These are phyloP conservation scores for Obelidium mucronatum DNA, from an alignment of 192 early-diverging fungal genomes.

Conservation along the genomic window DNA sequence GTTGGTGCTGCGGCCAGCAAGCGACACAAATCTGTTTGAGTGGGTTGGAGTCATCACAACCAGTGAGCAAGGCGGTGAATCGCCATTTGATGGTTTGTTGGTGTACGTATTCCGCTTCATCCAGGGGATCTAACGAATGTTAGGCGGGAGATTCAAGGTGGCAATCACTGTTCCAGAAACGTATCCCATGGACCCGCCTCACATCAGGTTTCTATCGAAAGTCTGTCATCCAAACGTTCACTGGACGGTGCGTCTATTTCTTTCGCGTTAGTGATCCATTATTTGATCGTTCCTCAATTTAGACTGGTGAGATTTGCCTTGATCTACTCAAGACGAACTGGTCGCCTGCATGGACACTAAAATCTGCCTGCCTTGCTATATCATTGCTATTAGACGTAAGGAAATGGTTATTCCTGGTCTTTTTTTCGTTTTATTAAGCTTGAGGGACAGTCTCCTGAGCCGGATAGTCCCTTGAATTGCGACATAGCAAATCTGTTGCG, in stretches of 20 bases:
- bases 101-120: too few relatives aligned
- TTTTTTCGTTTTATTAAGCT: background rate
- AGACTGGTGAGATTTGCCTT: slow-evolving; percentile 96
- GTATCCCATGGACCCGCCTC: slow-evolving; percentile 84
- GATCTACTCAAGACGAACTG: slow-evolving; percentile 94
- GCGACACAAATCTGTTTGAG: slow-evolving; percentile 71
- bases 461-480: slow-evolving; percentile 90
- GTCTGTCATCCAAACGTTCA: slow-evolving; percentile 95
- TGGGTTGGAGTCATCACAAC: slow-evolving; percentile 78
- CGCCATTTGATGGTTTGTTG: slow-evolving; percentile 72
- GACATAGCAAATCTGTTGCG: slow-evolving; percentile 94
- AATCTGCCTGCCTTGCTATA: slow-evolving; percentile 85
- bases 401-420: background rate
- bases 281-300: slow-evolving; percentile 3
- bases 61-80: slow-evolving; percentile 48
- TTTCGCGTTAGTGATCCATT: slow-evolving; percentile 1
- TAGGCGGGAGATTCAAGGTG: slow-evolving; percentile 75
- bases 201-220: slow-evolving; percentile 73
- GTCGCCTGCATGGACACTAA: slow-evolving; percentile 95
- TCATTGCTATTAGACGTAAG: slow-evolving; percentile 74
- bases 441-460: slow-evolving; percentile 72
- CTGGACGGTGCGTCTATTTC: slow-evolving; percentile 71
- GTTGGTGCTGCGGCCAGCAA: slow-evolving; percentile 64
- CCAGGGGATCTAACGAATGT: background rate
- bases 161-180: slow-evolving; percentile 70